Evolutionary conservation across 192 early-diverging fungal genomes (phyloP).

Genomic region (Dissophora ornata): DNA sequence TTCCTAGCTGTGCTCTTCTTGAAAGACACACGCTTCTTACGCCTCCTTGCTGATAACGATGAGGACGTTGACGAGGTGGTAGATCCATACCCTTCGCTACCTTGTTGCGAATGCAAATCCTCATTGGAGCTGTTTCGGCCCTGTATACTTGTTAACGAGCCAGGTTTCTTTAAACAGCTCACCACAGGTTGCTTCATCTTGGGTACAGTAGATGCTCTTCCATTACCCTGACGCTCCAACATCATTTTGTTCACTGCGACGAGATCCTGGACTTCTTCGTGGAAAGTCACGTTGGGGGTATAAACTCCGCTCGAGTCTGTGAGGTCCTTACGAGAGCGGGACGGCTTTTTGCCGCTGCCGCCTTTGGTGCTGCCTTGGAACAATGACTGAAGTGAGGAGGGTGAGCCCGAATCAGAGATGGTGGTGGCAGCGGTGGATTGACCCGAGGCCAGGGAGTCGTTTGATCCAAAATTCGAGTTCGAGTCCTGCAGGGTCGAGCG

Average conservation of each 20-base stretch:
- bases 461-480: conserved; percentile 32
- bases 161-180: conserved; percentile 47
- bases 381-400: conserved; percentile 2
- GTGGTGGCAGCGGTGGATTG: conserved; percentile 21
- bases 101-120: neutral
- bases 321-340: neutral
- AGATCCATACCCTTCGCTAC: conserved; percentile 27
- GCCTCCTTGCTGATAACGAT: neutral
- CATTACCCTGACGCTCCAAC: conserved; percentile 16
- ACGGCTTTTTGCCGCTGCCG: neutral
- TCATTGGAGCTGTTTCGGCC: conserved; percentile 8
- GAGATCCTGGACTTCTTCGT: conserved; percentile 39
- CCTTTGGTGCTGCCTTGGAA: no score
- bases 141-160: conserved; percentile 22
- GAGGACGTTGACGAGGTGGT: conserved; percentile 1
- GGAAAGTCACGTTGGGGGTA: conserved; percentile 30
- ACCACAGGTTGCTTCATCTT: conserved; percentile 34
- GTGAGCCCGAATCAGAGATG: conserved; percentile 16
- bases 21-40: conserved; percentile 39
- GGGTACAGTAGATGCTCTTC: neutral
- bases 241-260: conserved; percentile 21
- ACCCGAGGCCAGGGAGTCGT: conserved; percentile 21
- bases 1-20: conserved; percentile 14
- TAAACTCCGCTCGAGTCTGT: conserved; percentile 14
- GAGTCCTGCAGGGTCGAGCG: conserved; percentile 28